Evolutionary conservation across 2,329 filamentous ascomycete genomes (phyloP), one percentile per base, ranked within the genome.

Genomic region (Leptographium radiaticola): DNA sequence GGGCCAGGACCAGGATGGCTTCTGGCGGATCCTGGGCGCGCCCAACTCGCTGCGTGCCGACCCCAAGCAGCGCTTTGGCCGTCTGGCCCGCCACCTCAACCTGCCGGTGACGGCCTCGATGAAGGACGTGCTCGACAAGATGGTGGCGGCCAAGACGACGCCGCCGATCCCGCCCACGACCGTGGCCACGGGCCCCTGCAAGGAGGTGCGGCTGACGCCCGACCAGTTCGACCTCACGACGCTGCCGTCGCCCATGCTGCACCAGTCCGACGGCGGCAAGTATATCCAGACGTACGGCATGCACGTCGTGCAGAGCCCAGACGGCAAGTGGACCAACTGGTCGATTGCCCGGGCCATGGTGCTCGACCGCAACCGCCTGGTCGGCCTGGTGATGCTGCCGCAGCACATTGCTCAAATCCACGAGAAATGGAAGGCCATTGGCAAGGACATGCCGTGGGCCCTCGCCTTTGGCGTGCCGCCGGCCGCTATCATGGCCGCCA

Each of bases 211-310:
- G 12, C 54, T 75, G 1, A 57, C 62, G 1, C 65, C 61, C 0
- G 64, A 66, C 16, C 61, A 73, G 15, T 65, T 76, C 49, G 71
- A 75, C 59, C 64, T 77, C 0, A 67, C 62, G 0, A 60, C 59
- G 13, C 62, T 75, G 0, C 72, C 74, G 0, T 65, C 64, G 0
- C 74, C 74, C 0, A 50, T 67, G 13, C 61, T 76, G 0, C 71
- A 76, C 59, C 53, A 70, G 55, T 59, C 62, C 0, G 74, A 77
- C 53, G 74, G 74, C 0, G 75, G 74, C 0, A 72, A 71, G 52
- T 77, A 76, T 54, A 61, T 77, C 25, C 73, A 75, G 55, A 77
- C 74, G 0, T 73, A 70, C 52, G 75, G 74, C 2, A 72, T 77
- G 62, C 68, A 76, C 50, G 61, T 76, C 11, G 59, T 76, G 0